These are phyloP conservation scores for Lyophyllum shimeji DNA, from an alignment of 768 basidiomycete genomes.

Conservation along the genomic window DNA sequence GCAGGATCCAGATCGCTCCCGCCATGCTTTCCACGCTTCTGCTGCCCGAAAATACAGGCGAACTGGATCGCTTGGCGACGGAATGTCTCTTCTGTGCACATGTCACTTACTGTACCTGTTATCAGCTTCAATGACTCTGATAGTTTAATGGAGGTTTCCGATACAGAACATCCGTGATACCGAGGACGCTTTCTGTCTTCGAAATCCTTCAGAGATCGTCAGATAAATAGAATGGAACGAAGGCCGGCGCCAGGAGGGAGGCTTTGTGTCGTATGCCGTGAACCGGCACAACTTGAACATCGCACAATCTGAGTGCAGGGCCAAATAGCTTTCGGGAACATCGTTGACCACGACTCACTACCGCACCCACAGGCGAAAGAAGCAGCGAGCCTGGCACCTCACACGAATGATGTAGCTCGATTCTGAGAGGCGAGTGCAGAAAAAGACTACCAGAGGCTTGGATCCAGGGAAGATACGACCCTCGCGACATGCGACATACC, in stretches of 20 bases:
- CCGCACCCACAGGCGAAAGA: not conserved
- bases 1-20: not conserved
- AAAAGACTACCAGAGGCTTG: not conserved
- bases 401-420: not conserved
- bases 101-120: no score
- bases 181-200: not conserved
- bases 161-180: not conserved
- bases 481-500: not conserved
- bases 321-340: not conserved
- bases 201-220: not conserved
- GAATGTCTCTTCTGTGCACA: not conserved
- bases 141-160: not conserved
- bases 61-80: not conserved
- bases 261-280: not conserved
- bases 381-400: not conserved
- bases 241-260: no score
- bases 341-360: not conserved
- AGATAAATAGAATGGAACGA: not conserved
- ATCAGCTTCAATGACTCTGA: not conserved
- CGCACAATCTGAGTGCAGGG: not conserved
- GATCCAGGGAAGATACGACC: not conserved
- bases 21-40: not conserved
- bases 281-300: not conserved
- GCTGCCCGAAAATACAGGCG: not conserved
- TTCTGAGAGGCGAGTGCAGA: not conserved